These are phyloP conservation scores for Petunia secreta DNA, from an alignment of 257 asterid genomes.

Conservation along the genomic window DNA sequence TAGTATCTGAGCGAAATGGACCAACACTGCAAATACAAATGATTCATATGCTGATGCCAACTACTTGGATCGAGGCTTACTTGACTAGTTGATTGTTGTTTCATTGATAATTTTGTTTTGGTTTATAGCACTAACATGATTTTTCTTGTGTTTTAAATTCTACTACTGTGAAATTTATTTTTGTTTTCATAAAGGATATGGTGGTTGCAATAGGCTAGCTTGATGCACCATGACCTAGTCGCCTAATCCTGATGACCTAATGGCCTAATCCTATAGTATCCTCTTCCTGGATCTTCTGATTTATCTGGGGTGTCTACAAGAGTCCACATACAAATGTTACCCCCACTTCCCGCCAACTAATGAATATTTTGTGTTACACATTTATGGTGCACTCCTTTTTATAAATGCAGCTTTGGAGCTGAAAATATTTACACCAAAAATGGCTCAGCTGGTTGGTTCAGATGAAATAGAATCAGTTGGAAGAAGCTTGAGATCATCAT, in stretches of 20 bases:
- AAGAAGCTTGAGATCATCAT: conserved; percentile 36
- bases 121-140: background rate
- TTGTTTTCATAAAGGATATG: too few species aligned
- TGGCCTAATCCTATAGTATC: too few species aligned
- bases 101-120: background rate
- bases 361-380: too few species aligned
- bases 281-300: background rate
- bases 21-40: too few species aligned
- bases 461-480: conserved; percentile 37
- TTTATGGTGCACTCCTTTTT: background rate
- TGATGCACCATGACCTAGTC: too few species aligned
- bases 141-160: background rate
- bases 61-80: background rate
- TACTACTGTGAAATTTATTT: too few species aligned
- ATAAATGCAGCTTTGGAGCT: conserved; percentile 18
- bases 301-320: background rate
- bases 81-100: background rate
- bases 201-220: too few species aligned
- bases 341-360: conserved; percentile 16
- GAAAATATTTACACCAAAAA: conserved; percentile 24
- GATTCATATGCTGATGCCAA: too few species aligned
- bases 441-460: conserved; percentile 34
- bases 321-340: background rate
- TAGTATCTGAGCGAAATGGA: background rate
- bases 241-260: too few species aligned